Conservation (phyloP, 176 grass and related monocot genomes). For the Raddia distichophylla region DNA sequence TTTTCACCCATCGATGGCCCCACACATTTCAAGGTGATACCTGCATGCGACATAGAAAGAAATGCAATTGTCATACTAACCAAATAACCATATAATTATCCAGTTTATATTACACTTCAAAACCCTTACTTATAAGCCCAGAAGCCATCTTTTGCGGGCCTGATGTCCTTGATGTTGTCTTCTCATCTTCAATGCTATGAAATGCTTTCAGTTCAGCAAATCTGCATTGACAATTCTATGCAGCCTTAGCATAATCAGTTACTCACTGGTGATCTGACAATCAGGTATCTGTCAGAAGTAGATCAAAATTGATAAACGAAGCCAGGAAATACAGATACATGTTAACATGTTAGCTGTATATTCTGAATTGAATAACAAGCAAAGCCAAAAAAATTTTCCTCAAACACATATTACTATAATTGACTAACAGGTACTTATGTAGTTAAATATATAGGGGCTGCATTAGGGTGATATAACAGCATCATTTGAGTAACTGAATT, state of each 20-base stretch:
- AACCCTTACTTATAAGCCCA: constrained; percentile 70
- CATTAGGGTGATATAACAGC: neutral
- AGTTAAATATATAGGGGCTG: neutral
- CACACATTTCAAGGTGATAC: constrained; percentile 86
- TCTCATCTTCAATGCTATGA: constrained; percentile 92
- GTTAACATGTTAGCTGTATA: neutral
- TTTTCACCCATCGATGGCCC: constrained; percentile 95
- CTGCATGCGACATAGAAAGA: constrained; percentile 43
- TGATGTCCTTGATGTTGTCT: constrained; percentile 51
- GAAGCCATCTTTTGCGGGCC: constrained; percentile 87
- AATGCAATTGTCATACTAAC: neutral
- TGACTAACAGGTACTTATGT: neutral
- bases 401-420: neutral
- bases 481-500: constrained; percentile 5
- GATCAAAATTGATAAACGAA: neutral
- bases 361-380: neutral
- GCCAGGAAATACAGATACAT: neutral
- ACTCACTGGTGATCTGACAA: constrained; percentile 1
- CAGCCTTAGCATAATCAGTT: constrained; percentile 10
- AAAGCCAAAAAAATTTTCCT: neutral
- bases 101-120: constrained; percentile 18
- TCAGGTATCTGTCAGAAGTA: neutral
- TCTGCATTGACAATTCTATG: constrained; percentile 45
- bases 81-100: neutral
- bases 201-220: constrained; percentile 75